Percentiles rank a stretch among this genome's conserved stretches.
phyloP scores from a whole-genome alignment of 108 stramenopile genomes.

The Thalassiosira profunda region DNA sequence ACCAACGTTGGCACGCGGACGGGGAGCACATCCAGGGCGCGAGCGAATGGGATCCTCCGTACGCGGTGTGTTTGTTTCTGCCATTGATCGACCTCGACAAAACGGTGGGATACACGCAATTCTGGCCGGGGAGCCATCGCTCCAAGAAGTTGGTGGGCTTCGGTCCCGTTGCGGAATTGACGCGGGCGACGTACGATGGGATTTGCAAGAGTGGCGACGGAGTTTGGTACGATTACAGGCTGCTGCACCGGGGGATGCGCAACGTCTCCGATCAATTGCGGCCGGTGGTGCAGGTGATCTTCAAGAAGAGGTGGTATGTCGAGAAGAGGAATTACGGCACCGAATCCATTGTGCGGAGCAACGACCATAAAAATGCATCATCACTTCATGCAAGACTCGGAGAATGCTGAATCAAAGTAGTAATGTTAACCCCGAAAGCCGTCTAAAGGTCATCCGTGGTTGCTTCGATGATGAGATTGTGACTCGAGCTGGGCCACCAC shows the following conservation, averaged over 20 bases:
- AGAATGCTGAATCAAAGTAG: too few species aligned
- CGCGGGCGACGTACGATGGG: conserved; percentile 46
- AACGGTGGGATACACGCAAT: conserved; percentile 66
- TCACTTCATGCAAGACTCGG: too few species aligned
- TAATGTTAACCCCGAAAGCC: too few species aligned
- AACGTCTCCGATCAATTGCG: conserved; percentile 35
- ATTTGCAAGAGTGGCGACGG: conserved; percentile 49
- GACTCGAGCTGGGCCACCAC: too few species aligned
- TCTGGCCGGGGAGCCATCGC: conserved; percentile 66
- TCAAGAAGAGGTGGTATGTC: conserved; percentile 59
- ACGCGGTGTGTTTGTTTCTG: conserved; percentile 67
- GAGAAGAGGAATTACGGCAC: conserved; percentile 62
- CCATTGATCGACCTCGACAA: conserved; percentile 66
- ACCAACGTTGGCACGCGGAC: conserved; percentile 76
- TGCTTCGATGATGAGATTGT: too few species aligned
- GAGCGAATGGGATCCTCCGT: conserved; percentile 45
- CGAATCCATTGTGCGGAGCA: too few species aligned
- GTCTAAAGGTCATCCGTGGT: too few species aligned
- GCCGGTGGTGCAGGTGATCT: conserved; percentile 62
- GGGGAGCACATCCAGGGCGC: conserved; percentile 54
- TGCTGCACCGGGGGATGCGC: conserved; percentile 65
- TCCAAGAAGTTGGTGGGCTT: conserved; percentile 51
- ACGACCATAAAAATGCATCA: too few species aligned
- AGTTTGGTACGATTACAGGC: conserved; percentile 68
- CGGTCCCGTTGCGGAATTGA: conserved; percentile 55